Conservation (phyloP, 306 rosid species). For the Ormosia semicastrata region DNA sequence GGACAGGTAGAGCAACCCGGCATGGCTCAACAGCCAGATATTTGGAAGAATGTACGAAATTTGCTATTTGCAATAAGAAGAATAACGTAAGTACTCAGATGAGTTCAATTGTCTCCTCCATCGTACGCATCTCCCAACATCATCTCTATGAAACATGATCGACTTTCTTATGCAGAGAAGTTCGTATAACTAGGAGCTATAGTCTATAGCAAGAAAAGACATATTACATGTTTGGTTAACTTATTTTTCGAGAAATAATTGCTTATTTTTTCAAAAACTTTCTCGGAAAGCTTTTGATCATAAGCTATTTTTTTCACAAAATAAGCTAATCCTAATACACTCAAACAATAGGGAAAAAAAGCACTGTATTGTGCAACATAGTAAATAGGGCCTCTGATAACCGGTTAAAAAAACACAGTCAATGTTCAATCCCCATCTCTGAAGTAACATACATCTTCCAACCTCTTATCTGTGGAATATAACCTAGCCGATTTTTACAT, state of each 20-base stretch:
- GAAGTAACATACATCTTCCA: not conserved
- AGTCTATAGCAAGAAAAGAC: not conserved
- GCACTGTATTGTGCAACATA: not conserved
- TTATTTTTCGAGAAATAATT: no score
- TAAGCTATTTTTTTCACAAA: no score
- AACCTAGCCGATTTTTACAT: not conserved
- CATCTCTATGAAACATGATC: not conserved
- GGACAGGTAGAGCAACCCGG: not conserved
- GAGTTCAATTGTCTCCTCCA: not conserved
- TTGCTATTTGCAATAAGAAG: not conserved
- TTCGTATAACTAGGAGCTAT: not conserved
- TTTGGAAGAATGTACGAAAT: not conserved
- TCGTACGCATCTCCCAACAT: not conserved
- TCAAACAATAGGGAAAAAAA: not conserved
- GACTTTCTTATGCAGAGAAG: not conserved
- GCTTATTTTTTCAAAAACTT: no score
- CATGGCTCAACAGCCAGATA: not conserved
- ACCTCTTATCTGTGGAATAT: not conserved
- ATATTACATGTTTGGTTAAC: no score
- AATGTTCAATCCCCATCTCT: not conserved
- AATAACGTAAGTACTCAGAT: not conserved
- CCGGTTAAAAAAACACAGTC: not conserved
- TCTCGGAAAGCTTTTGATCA: no score
- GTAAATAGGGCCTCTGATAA: not conserved
- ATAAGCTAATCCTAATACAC: no score